Base-by-base conservation (phyloP, 352 stramenopile species). In the Phytophthora capsici region DNA sequence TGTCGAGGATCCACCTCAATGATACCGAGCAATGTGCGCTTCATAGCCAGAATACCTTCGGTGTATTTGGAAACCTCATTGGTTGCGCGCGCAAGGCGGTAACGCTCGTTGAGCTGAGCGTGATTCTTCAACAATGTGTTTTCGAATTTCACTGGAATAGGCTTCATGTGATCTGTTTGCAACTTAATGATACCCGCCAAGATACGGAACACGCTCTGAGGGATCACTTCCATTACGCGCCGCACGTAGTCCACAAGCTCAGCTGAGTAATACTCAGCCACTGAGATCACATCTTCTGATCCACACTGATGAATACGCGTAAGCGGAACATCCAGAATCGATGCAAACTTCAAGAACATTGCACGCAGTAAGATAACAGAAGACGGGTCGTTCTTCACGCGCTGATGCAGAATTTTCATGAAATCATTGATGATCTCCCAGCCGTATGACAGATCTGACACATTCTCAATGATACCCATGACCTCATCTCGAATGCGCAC, bases 31-130 rank as follows among this genome's bases (percentile, higher is more conserved):
- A 98, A 66, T 2, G 94, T 98, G 25, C 88, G 90, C 69, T 98
- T 97, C 96, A 98, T 98, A 3, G 90, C 89, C 46, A 98, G 67
- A 52, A 98, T 98, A 52, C 88, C 96, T 75, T 98, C 91, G 1
- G 94, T 98, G 73, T 98, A 98, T 60, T 98, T 96, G 44, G 89
- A 97, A 57, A 99, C 91, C 77, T 98, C 86, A 61, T 99, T 96
- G 10, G 95, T 98, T 17, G 96, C 91, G 46, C 94, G 90, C 2
- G 94, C 87, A 28, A 98, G 78, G 43, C 96, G 86, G 71, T 98
- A 98, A 19, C 95, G 93, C 53, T 96, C 87, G 52, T 96, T 96
- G 7, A 97, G 69, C 67, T 98, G 93, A 13, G 94, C 86, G 49
- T 95, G 93, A 48, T 96, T 92, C 71, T 97, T 97, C 41, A 98